These are phyloP conservation scores for Mycena galopus DNA, from an alignment of 768 basidiomycete genomes.

Conservation along the genomic window DNA sequence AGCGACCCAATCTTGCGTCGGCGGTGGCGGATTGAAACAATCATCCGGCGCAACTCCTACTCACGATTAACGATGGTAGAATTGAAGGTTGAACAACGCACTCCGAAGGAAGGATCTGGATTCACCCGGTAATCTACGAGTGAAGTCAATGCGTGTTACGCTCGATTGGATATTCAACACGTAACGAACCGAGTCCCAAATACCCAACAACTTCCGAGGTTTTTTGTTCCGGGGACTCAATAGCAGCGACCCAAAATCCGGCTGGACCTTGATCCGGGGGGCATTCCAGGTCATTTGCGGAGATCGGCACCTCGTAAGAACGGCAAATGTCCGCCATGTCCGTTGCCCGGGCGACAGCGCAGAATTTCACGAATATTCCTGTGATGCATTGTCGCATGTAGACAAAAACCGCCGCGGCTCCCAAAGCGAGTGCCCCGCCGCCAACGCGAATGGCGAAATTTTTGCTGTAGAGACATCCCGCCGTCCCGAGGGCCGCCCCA, in stretches of 20 bases:
- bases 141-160: neutral
- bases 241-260: conserved; percentile 43
- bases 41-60: conserved; percentile 39
- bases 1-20: conserved; percentile 35
- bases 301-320: conserved; percentile 25
- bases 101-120: conserved; percentile 11
- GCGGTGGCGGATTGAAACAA: conserved; percentile 33
- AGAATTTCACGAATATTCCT: conserved; percentile 6
- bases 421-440: neutral
- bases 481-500: neutral
- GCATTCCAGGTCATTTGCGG: neutral
- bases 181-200: conserved; percentile 40
- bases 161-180: neutral
- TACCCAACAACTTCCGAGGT: conserved; percentile 37
- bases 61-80: no score
- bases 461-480: neutral
- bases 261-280: conserved; percentile 22
- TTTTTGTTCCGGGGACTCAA: conserved; percentile 24
- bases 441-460: neutral
- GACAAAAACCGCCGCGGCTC: neutral
- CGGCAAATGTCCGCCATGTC: conserved; percentile 31
- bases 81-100: no score
- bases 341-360: neutral
- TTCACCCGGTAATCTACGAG: conserved; percentile 19
- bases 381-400: conserved; percentile 6